phyloP scores from a whole-genome alignment of 2,329 filamentous ascomycete species.

The Ophiostoma sp. region DNA sequence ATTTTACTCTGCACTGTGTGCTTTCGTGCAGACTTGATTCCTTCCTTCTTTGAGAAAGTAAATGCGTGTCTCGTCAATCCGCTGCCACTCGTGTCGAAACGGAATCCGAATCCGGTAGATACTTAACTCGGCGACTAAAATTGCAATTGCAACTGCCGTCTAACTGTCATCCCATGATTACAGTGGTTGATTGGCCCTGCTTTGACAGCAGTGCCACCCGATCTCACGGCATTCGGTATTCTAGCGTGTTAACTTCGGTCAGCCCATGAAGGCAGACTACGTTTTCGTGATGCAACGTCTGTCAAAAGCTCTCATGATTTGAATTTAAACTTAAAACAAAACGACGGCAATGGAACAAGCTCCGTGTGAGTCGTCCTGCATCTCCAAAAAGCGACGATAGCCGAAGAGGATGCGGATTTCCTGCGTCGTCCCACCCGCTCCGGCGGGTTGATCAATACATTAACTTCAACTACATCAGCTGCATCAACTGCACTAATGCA shows the following conservation, averaged over 20 bases:
- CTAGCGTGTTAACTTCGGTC: not conserved
- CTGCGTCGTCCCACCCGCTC: not conserved
- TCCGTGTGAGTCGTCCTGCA: not conserved
- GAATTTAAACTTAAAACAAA: not conserved
- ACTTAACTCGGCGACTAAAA: not conserved
- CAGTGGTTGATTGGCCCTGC: not conserved
- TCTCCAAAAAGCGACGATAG: not conserved
- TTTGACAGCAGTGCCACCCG: not conserved
- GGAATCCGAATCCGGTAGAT: not conserved
- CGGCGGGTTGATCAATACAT: not conserved
- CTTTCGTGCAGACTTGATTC: not conserved
- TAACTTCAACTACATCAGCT: not conserved
- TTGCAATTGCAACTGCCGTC: not conserved
- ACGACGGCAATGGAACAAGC: not conserved
- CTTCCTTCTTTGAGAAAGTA: not conserved
- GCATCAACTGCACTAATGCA: not conserved
- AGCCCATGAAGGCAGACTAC: not conserved
- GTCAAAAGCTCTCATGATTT: not conserved
- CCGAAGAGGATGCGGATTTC: not conserved
- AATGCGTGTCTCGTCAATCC: not conserved
- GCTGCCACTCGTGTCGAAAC: not conserved
- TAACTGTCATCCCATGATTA: not conserved
- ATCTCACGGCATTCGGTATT: not conserved
- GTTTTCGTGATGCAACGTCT: not conserved
- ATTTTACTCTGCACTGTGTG: not conserved